phyloP scores from a whole-genome alignment of 2,329 filamentous ascomycete species.

The Cryphonectria japonica region DNA sequence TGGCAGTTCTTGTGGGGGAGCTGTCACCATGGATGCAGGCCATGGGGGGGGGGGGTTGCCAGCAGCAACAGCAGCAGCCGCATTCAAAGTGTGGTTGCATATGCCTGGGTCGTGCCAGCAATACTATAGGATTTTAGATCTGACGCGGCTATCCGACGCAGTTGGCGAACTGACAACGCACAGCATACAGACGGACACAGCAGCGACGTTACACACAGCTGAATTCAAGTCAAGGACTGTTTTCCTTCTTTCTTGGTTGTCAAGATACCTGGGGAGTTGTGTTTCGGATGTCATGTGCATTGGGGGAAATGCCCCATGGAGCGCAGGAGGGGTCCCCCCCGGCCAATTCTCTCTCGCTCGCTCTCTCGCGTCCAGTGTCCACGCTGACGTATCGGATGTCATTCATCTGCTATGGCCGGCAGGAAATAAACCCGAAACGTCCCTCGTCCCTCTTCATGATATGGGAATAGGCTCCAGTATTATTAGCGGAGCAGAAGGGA shows the following conservation, averaged over 20 bases:
- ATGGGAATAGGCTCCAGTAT: not conserved
- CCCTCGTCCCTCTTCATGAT: not conserved
- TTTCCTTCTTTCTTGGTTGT: no score
- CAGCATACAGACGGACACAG: constrained; percentile 8
- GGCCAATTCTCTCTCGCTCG: not conserved
- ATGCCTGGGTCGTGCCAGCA: not conserved
- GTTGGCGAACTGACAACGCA: constrained; percentile 15
- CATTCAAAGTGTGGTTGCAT: not conserved
- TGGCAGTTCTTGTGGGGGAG: not conserved
- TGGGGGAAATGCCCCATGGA: not conserved
- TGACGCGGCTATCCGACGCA: constrained; percentile 3
- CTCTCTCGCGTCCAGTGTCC: not conserved
- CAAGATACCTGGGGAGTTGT: not conserved
- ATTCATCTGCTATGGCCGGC: not conserved
- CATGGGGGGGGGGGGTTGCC: not conserved
- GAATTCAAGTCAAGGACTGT: not conserved
- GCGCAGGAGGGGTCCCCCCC: not conserved
- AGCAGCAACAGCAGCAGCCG: not conserved
- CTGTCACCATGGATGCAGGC: not conserved
- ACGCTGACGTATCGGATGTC: not conserved
- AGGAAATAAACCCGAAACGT: not conserved
- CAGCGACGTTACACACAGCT: not conserved
- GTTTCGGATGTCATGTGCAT: not conserved
- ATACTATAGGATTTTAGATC: not conserved
- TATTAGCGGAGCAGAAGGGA: constrained; percentile 3